Evolutionary conservation across 1,284 basidiomycete species (phyloP), one percentile per base, ranked within the genome.

Genomic region (Mixia osmundae): DNA sequence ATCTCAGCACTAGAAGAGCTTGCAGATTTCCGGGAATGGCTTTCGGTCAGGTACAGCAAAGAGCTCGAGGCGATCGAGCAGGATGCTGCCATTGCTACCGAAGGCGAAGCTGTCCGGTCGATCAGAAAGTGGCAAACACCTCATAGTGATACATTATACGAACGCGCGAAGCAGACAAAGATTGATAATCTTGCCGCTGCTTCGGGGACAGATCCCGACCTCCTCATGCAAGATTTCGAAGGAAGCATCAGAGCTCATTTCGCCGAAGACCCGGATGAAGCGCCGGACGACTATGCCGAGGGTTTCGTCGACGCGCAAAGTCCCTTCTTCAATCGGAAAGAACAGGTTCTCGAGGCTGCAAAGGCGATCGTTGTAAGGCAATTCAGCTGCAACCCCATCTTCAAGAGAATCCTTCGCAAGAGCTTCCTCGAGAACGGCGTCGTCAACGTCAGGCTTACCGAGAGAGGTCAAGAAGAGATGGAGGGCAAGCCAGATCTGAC

Each of bases 1-100:
- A n/a, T 55, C 23, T 50, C 57, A 42, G 60, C 57, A 37, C 72
- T 89, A 27, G 91, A 97, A 57, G 69, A 82, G 45, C 76, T 91
- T 9, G 73, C 78, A 0, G 91, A 99, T 51, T 71, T 78, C 14
- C 73, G 76, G 1, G 87, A 91, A 49, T 99, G 83, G 82, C 57
- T 99, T 32, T 62, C 67, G 18, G 70, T 85, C 64, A 79, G 76
- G 53, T 80, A 85, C 43, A 55, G 60, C 3, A 47, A 53, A 15
- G 54, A 59, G 43, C 44, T 60, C 52, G 72, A 72, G 51, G 68
- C 71, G 49, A 72, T 72, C 56, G 75, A 71, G 51, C 67, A 69
- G 49, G 22, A 36, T 27, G 30, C 36, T 25, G 40, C 33, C 12
- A 14, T 32, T 5, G 33, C 37, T n/a, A 14, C 39, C n/a, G 39